Conservation (phyloP, 352 stramenopile genomes). For the Aphanomyces cochlioides region DNA sequence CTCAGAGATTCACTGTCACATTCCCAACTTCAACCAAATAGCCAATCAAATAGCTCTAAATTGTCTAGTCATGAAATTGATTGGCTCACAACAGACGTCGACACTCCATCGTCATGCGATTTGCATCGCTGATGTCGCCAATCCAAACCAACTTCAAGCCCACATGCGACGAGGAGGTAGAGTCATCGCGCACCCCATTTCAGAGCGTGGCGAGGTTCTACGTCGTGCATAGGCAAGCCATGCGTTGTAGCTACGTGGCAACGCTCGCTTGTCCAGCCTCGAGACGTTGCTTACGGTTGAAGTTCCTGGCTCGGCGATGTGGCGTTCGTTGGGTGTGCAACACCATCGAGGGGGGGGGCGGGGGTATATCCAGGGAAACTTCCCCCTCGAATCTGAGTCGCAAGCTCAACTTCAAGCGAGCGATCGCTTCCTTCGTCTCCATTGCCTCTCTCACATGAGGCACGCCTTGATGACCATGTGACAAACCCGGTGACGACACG, state of each 20-base stretch:
- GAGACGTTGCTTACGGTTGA: background rate
- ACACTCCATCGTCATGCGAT: background rate
- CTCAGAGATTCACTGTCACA: background rate
- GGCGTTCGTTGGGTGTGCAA: background rate
- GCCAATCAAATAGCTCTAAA: conserved; percentile 11
- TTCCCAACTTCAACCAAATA: background rate
- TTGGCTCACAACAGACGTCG: background rate
- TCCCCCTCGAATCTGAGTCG: background rate
- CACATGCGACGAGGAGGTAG: background rate
- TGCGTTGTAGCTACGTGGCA: background rate
- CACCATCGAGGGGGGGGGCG: too few species aligned
- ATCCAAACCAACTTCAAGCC: conserved; percentile 23
- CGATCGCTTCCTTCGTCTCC: too few species aligned
- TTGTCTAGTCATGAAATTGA: background rate
- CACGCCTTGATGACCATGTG: too few species aligned
- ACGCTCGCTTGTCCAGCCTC: background rate
- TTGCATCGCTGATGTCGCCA: background rate
- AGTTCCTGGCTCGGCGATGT: background rate
- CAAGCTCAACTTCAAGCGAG: too few species aligned
- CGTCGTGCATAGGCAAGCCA: background rate
- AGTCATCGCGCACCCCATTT: background rate
- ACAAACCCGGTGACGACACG: too few species aligned
- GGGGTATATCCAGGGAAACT: background rate
- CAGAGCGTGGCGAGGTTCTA: too few species aligned
- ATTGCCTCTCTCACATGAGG: too few species aligned